phyloP scores from a whole-genome alignment of 805 yeast species.

The Teunomyces panamensis region DNA sequence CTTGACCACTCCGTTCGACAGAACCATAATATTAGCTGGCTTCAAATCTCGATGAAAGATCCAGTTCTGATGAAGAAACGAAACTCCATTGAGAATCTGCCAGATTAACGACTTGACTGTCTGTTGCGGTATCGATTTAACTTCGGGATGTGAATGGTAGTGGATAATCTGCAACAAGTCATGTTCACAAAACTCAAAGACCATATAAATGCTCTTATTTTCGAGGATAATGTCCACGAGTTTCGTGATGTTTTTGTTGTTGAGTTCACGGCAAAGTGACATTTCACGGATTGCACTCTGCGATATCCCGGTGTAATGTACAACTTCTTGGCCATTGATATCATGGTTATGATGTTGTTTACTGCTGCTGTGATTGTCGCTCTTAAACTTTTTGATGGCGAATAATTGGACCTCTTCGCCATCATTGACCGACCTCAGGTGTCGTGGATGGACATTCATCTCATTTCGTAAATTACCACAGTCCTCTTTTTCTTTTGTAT shows the following conservation, averaged over 20 bases:
- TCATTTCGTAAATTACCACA: background rate
- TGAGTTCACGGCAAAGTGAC: slow-evolving; percentile 87
- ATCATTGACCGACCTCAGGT: slow-evolving; percentile 6
- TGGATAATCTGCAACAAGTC: slow-evolving; percentile 93
- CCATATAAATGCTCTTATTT: slow-evolving; percentile 87
- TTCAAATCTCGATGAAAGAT: slow-evolving; percentile 91
- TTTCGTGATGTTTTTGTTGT: slow-evolving; percentile 74
- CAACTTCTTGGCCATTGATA: slow-evolving; percentile 75
- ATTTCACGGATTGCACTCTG: slow-evolving; percentile 96
- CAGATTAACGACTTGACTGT: slow-evolving; percentile 83
- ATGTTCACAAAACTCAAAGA: slow-evolving; percentile 94
- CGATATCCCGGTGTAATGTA: slow-evolving; percentile 91
- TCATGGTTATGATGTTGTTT: slow-evolving; percentile 34
- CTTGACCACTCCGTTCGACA: slow-evolving; percentile 84
- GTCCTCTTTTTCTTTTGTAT: slow-evolving; percentile 3
- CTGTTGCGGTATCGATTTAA: slow-evolving; percentile 70
- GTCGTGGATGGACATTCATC: slow-evolving; percentile 2
- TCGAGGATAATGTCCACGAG: slow-evolving; percentile 83
- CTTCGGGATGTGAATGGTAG: slow-evolving; percentile 87
- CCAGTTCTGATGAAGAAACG: slow-evolving; percentile 94
- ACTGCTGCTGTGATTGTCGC: slow-evolving; percentile 53
- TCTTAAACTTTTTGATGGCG: slow-evolving; percentile 95
- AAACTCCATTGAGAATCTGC: slow-evolving; percentile 91
- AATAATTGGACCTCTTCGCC: slow-evolving; percentile 36
- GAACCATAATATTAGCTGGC: slow-evolving; percentile 97